Percentiles rank a stretch among this genome's conserved stretches.
phyloP scores from a whole-genome alignment of 192 early-diverging fungal species.

The Entomortierella chlamydospora region DNA sequence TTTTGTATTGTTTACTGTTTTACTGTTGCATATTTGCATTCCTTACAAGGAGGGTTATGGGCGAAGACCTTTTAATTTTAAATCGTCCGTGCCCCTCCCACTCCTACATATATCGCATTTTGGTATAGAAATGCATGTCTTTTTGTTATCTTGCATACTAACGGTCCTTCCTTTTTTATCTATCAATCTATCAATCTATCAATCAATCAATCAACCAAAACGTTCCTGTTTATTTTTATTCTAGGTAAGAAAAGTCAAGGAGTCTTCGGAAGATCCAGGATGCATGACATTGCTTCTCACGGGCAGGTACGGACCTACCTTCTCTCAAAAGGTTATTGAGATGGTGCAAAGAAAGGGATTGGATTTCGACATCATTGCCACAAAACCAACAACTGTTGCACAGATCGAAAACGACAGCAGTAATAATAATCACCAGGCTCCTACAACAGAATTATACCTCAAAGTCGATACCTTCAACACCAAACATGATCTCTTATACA shows the following conservation, averaged over 20 bases:
- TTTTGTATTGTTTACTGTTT: too few relatives aligned
- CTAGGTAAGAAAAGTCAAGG: conserved; percentile 59
- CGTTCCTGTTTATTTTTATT: too few relatives aligned
- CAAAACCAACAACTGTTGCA: conserved; percentile 57
- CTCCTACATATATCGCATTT: too few relatives aligned
- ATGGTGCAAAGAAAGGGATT: conserved; percentile 54
- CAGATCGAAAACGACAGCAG: conserved; percentile 9
- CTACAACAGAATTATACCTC: conserved; percentile 32
- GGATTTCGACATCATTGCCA: conserved; percentile 65
- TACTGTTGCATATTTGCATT: too few relatives aligned
- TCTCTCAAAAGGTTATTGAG: conserved; percentile 53
- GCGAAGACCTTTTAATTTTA: too few relatives aligned
- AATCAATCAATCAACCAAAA: too few relatives aligned
- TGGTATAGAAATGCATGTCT: too few relatives aligned
- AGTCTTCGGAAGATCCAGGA: conserved; percentile 51
- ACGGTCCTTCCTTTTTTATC: not conserved
- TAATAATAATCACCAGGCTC: not conserved
- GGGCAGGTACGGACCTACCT: conserved; percentile 48
- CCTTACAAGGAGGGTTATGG: too few relatives aligned
- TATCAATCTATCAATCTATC: too few relatives aligned
- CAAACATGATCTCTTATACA: conserved; percentile 69
- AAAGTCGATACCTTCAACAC: conserved; percentile 69
- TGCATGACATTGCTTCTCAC: conserved; percentile 47
- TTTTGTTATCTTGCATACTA: not conserved
- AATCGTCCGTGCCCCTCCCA: too few relatives aligned